Evolutionary conservation across 2,329 filamentous ascomycete genomes (phyloP).

Genomic region (Ciborinia camelliae): DNA sequence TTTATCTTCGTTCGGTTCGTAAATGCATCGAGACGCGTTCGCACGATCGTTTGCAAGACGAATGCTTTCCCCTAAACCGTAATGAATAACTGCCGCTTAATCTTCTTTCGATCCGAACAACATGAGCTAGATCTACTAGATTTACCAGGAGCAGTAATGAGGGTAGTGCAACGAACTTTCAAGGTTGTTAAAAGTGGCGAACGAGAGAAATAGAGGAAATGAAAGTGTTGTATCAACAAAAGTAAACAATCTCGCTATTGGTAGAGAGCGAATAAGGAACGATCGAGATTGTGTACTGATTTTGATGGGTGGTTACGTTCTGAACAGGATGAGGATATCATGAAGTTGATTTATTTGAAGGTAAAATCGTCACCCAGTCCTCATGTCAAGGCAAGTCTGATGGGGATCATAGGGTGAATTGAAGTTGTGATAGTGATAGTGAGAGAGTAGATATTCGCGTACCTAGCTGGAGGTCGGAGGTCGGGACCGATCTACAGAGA

Average conservation of each 20-base stretch:
- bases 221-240: background rate
- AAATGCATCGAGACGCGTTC: conserved; percentile 6
- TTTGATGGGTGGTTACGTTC: background rate
- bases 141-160: background rate
- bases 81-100: background rate
- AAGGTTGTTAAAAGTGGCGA: background rate
- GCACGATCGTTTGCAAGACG: background rate
- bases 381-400: background rate
- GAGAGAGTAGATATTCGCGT: background rate
- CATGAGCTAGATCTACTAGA: background rate
- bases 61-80: background rate
- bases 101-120: background rate
- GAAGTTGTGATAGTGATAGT: background rate
- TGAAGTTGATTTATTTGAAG: background rate
- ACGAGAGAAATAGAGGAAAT: background rate
- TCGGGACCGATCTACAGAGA: background rate
- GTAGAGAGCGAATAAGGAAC: background rate
- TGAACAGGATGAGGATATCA: background rate
- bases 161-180: background rate
- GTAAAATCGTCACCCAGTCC: background rate
- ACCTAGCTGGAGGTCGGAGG: too few species aligned
- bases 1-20: background rate
- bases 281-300: background rate
- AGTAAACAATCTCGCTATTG: background rate
- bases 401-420: background rate